A percentile compares a stretch with the other conserved stretches of the same genome.
phyloP scores from a whole-genome alignment of 2,329 filamentous ascomycete species.

The Xylariaceae sp. region DNA sequence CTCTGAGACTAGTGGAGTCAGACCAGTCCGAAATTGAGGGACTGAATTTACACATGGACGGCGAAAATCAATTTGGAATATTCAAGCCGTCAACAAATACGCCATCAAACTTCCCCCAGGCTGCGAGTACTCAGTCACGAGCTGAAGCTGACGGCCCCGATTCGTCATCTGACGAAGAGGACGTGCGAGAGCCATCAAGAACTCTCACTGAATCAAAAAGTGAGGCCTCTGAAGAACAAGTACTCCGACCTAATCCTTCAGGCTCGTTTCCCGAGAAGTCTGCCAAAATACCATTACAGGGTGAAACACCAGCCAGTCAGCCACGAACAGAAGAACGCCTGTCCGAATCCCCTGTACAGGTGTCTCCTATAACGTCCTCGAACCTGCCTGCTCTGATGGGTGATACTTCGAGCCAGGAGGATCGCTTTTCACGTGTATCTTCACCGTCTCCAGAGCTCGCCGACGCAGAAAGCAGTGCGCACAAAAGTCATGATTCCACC shows the following conservation, averaged over 20 bases:
- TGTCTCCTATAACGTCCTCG: slow-evolving; percentile 50
- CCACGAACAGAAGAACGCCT: slow-evolving; percentile 40
- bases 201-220: slow-evolving; percentile 26
- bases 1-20: slow-evolving; percentile 54
- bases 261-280: slow-evolving; percentile 41
- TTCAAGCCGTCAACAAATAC: slow-evolving; percentile 40
- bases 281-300: slow-evolving; percentile 30
- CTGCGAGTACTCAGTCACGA: slow-evolving; percentile 54
- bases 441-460: slow-evolving; percentile 59
- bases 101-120: slow-evolving; percentile 51
- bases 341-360: slow-evolving; percentile 63
- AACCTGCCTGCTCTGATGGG: slow-evolving; percentile 62
- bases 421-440: slow-evolving; percentile 55
- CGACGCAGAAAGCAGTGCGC: slow-evolving; percentile 40
- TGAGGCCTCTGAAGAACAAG: slow-evolving; percentile 24
- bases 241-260: slow-evolving; percentile 33
- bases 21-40: slow-evolving; percentile 39
- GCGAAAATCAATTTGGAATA: slow-evolving; percentile 35
- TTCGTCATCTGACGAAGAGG: slow-evolving; percentile 46
- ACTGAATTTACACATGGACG: slow-evolving; percentile 37
- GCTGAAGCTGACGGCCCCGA: slow-evolving; percentile 68
- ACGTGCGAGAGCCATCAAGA: slow-evolving; percentile 27
- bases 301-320: slow-evolving; percentile 30
- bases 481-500: slow-evolving; percentile 44
- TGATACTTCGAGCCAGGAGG: slow-evolving; percentile 67